phyloP scores from a whole-genome alignment of 2,329 filamentous ascomycete genomes.

The Saccharata proteae region DNA sequence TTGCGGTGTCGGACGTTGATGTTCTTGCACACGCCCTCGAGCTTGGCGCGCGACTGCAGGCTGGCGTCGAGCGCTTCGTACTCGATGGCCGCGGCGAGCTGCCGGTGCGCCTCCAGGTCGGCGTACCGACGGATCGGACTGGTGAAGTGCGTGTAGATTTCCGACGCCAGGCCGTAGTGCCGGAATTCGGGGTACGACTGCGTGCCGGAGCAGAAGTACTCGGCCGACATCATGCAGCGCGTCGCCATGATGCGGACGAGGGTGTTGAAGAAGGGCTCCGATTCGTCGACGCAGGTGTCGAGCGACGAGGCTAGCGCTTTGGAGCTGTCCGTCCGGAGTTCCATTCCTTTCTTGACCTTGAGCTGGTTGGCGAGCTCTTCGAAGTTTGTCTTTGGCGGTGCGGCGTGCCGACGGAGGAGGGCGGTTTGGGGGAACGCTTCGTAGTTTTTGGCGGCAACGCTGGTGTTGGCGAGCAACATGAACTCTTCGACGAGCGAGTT shows the following conservation, averaged over 20 bases:
- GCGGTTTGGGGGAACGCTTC: conserved; percentile 90
- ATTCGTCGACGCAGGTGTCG: conserved; percentile 66
- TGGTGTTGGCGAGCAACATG: conserved; percentile 97
- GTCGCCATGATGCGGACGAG: conserved; percentile 95
- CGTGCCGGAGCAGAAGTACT: conserved; percentile 93
- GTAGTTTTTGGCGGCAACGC: conserved; percentile 82
- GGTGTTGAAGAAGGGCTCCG: conserved; percentile 95
- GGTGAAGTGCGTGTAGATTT: conserved; percentile 98
- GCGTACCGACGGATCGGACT: conserved; percentile 94
- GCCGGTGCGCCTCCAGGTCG: conserved; percentile 87
- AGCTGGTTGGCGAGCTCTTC: conserved; percentile 88
- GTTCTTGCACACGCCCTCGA: conserved; percentile 93
- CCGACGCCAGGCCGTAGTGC: conserved; percentile 89
- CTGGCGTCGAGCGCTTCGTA: conserved; percentile 79
- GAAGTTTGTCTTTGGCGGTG: conserved; percentile 92
- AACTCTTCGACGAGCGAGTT: conserved; percentile 98
- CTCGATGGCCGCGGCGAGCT: conserved; percentile 88
- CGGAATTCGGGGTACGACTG: conserved; percentile 90
- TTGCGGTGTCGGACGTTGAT: conserved; percentile 97
- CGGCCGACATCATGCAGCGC: conserved; percentile 96
- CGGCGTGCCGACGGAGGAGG: conserved; percentile 79
- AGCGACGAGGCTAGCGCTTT: conserved; percentile 89
- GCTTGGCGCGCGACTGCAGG: conserved; percentile 67
- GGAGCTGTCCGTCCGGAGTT: conserved; percentile 73
- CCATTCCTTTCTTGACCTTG: conserved; percentile 70